These are phyloP conservation scores for Lasiodiplodia sp. DNA, from an alignment of 2,329 filamentous ascomycete genomes.

Conservation along the genomic window DNA sequence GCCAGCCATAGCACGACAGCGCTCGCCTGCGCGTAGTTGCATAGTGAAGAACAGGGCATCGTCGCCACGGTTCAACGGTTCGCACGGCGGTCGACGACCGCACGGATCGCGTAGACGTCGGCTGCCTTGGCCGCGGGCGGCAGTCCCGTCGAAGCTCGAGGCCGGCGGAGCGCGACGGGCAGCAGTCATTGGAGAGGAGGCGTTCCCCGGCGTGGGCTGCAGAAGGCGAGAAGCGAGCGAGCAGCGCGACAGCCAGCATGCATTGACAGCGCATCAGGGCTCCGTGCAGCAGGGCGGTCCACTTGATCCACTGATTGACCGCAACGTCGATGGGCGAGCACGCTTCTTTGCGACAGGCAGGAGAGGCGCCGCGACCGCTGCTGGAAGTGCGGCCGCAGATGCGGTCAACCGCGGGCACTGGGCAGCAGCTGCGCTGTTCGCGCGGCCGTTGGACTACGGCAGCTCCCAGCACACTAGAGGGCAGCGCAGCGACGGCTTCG, in stretches of 20 bases:
- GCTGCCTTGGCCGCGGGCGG: not conserved
- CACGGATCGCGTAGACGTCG: constrained; percentile 6
- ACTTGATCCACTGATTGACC: constrained; percentile 28
- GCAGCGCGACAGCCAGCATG: constrained; percentile 13
- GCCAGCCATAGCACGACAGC: constrained; percentile 27
- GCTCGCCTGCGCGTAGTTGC: constrained; percentile 7
- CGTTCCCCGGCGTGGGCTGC: constrained; percentile 20
- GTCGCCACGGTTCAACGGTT: constrained; percentile 23
- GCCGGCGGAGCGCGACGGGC: constrained; percentile 14
- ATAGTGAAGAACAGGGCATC: constrained; percentile 23
- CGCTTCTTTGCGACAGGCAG: constrained; percentile 9
- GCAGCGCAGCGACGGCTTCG: not conserved
- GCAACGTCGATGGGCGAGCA: constrained; percentile 20
- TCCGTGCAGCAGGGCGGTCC: constrained; percentile 28
- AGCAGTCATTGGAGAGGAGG: constrained; percentile 24
- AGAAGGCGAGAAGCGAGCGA: constrained; percentile 29
- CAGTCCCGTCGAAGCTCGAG: constrained; percentile 15
- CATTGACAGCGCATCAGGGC: constrained; percentile 31
- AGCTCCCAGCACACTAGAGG: constrained; percentile 2
- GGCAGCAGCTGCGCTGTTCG: constrained; percentile 13
- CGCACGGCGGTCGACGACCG: constrained; percentile 2
- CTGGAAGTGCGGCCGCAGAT: constrained; percentile 25
- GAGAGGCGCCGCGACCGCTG: not conserved
- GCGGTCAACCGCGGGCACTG: constrained; percentile 26
- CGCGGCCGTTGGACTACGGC: constrained; percentile 22